phyloP scores from a whole-genome alignment of 345 rosid species.

The Physaria fendleri region DNA sequence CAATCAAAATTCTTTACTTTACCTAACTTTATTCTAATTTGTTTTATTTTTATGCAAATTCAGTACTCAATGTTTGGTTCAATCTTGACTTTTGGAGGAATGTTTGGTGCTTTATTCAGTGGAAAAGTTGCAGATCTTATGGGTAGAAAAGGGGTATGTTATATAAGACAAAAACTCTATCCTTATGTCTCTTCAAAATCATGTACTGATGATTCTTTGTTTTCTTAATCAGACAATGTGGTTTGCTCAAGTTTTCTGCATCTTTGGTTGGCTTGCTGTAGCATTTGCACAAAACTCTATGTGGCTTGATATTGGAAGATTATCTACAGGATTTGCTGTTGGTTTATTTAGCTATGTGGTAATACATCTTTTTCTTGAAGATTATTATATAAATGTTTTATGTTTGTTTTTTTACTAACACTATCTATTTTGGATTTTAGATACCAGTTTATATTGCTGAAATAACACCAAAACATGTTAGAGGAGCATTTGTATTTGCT shows the following conservation, averaged over 20 bases:
- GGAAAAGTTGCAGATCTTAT: slow-evolving; percentile 32
- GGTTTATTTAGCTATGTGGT: slow-evolving; percentile 41
- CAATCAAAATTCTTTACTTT: too few species aligned
- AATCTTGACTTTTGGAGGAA: slow-evolving; percentile 35
- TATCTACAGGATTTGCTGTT: slow-evolving; percentile 34
- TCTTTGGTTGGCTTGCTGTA: slow-evolving; percentile 28
- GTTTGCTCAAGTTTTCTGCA: slow-evolving; percentile 29
- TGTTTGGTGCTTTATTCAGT: slow-evolving; percentile 34
- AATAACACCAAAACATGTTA: too few species aligned
- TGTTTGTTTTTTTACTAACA: neutral
- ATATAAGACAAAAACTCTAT: neutral
- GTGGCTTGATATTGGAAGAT: slow-evolving; percentile 39
- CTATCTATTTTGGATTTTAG: neutral
- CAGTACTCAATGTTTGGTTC: slow-evolving; percentile 39
- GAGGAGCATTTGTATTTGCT: too few species aligned
- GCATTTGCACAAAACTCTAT: slow-evolving; percentile 24
- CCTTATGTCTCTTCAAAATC: neutral
- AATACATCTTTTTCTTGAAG: neutral
- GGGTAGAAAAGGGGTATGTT: slow-evolving; percentile 30
- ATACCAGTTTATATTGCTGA: too few species aligned
- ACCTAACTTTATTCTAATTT: neutral
- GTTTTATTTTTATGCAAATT: neutral
- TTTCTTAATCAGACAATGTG: slow-evolving; percentile 22
- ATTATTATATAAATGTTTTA: too few species aligned
- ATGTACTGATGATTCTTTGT: neutral